Conservation (phyloP, 2,329 filamentous ascomycete species). For the Fonsecaea erecta region DNA sequence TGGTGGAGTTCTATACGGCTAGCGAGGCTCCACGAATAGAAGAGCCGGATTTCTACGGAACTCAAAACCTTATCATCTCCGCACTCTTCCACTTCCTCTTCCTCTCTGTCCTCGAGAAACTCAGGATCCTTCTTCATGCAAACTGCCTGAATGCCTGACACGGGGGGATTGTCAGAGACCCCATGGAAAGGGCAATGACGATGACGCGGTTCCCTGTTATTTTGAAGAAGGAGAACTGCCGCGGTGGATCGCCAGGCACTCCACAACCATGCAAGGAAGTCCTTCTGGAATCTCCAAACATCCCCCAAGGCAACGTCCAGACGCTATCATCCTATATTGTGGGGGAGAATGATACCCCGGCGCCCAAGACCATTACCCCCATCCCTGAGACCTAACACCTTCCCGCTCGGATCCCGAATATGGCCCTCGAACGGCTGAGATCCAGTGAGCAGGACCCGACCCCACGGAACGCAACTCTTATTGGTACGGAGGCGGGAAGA, state of each 20-base stretch:
- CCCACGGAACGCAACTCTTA: not conserved
- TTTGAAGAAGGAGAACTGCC: conserved; percentile 7
- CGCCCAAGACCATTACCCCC: not conserved
- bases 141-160: not conserved
- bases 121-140: not conserved
- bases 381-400: not conserved
- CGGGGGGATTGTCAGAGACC: not conserved
- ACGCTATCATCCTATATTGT: not conserved
- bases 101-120: not conserved
- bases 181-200: not conserved
- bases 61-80: not conserved
- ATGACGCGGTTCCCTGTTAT: not conserved
- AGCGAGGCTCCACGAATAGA: not conserved
- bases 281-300: conserved; percentile 8
- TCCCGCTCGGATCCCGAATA: too few relatives aligned
- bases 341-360: not conserved
- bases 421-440: not conserved
- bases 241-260: conserved; percentile 10
- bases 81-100: not conserved
- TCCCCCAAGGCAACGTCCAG: not conserved
- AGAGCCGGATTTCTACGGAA: not conserved
- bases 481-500: not conserved
- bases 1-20: not conserved
- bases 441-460: not conserved
- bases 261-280: not conserved